phyloP scores from a whole-genome alignment of 257 asterid species.

The Rhazya stricta region DNA sequence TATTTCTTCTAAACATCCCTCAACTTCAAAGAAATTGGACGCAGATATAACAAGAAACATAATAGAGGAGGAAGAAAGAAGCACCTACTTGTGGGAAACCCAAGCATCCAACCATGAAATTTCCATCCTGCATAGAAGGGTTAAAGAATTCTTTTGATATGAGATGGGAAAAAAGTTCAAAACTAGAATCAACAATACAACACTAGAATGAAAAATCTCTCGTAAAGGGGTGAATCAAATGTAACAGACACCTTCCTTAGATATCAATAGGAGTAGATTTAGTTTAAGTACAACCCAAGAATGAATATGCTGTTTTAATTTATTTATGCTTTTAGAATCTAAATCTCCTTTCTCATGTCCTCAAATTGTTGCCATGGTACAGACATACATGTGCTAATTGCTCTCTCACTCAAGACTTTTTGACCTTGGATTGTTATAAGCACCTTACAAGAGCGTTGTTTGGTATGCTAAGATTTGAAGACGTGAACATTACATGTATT shows the following conservation, averaged over 20 bases:
- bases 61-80: slow-evolving; percentile 10
- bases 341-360: background rate
- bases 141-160: slow-evolving; percentile 2
- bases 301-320: background rate
- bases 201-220: background rate
- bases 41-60: background rate
- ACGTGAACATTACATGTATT: background rate
- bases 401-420: background rate
- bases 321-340: background rate
- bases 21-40: background rate
- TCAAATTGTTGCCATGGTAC: background rate
- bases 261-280: background rate
- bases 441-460: background rate
- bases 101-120: slow-evolving; percentile 97
- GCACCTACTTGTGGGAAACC: slow-evolving; percentile 82
- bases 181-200: too few relatives aligned
- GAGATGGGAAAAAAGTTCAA: background rate
- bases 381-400: background rate
- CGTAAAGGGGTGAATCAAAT: background rate
- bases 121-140: slow-evolving; percentile 75
- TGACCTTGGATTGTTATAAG: background rate
- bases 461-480: background rate
- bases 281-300: background rate
- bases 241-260: background rate
- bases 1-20: background rate